Percentiles rank a stretch among this genome's conserved stretches.
These are phyloP conservation scores for Saururus chinensis DNA, from an alignment of 164 flowering plant genomes.

Conservation along the genomic window DNA sequence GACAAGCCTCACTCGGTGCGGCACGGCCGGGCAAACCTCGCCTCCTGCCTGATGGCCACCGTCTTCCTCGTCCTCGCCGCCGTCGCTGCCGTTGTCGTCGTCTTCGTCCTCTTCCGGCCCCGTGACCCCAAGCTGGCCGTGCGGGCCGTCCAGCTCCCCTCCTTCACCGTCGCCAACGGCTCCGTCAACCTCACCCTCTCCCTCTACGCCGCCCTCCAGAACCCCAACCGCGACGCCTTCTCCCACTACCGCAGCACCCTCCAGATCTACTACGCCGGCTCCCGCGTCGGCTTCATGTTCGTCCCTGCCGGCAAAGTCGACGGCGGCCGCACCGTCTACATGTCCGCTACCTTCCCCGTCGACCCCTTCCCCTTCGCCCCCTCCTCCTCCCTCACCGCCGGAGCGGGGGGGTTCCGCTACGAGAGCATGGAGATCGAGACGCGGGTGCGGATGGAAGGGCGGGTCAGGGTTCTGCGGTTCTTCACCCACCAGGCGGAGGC, in stretches of 20 bases:
- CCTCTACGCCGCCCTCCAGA: conserved; percentile 62
- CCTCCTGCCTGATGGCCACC: conserved; percentile 82
- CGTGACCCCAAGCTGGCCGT: conserved; percentile 60
- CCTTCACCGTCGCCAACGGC: conserved; percentile 62
- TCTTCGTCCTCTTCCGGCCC: conserved; percentile 83
- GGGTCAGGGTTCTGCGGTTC: conserved; percentile 65
- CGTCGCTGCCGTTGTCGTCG: conserved; percentile 45
- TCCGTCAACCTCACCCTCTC: conserved; percentile 82
- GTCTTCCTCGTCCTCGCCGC: conserved; percentile 57
- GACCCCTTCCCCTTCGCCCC: conserved; percentile 46
- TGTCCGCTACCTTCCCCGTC: conserved; percentile 83
- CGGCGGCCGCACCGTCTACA: conserved; percentile 56
- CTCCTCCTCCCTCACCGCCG: conserved; percentile 3
- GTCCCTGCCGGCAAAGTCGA: conserved; percentile 84
- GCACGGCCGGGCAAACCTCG: conserved; percentile 66
- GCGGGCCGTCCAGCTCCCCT: conserved; percentile 60
- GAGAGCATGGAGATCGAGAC: conserved; percentile 66
- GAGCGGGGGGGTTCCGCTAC: conserved; percentile 17
- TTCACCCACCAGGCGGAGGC: conserved; percentile 71
- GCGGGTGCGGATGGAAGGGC: conserved; percentile 64
- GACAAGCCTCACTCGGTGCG: conserved; percentile 5
- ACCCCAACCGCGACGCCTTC: conserved; percentile 78
- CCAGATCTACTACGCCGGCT: conserved; percentile 70
- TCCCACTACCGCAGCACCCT: conserved; percentile 87
- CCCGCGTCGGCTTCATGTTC: conserved; percentile 85